Evolutionary conservation across 148 eudicot genomes (phyloP), one percentile per base, ranked within the genome.

Genomic region (Cornus kousa): DNA sequence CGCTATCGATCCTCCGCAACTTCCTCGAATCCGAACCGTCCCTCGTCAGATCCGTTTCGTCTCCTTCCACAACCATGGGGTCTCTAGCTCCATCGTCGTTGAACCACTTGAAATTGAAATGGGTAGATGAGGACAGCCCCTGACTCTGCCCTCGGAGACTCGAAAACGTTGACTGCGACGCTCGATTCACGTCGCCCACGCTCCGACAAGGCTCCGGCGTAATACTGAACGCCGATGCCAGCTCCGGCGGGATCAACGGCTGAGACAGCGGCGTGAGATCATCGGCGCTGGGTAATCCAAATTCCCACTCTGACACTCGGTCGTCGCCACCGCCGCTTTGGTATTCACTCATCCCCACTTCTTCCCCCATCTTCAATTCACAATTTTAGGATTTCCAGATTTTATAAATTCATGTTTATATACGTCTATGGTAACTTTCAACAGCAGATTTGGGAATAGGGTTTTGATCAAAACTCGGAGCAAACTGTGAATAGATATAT

Each of bases 211-310:
- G 87, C 81, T 86, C 91, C 78, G 91, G 87, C 75, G 83, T 64
- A 66, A 90, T 88, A 66, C 75, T 83, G 80, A 90, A 90, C 24
- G 91, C 91, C 78, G 89, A 79, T n/a, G 87, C 86, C 67, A 90
- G 74, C 77, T 86, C 89, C 78, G 86, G 78, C 67, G 93, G 87
- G 46, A 90, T 86, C 72, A 90, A 71, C 37, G 77, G 55, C 85
- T 88, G 91, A 6, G 91, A 86, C 1, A 90, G 53, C 57, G 93
- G 91, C 16, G 86, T 85, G 32, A 90, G 78, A 60, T 86, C 91
- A 69, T 66, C 83, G 81, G 50, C 46, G 78, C 66, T 73, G 2
- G 91, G 93, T 35, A 90, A 78, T 9, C 91, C 93, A 5, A 50
- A 65, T 79, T 90, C 93, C 93, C 93, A 90, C 65, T 83, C 93